Conservation (phyloP, 2,329 filamentous ascomycete genomes). For the Nigrograna mackinnonii region DNA sequence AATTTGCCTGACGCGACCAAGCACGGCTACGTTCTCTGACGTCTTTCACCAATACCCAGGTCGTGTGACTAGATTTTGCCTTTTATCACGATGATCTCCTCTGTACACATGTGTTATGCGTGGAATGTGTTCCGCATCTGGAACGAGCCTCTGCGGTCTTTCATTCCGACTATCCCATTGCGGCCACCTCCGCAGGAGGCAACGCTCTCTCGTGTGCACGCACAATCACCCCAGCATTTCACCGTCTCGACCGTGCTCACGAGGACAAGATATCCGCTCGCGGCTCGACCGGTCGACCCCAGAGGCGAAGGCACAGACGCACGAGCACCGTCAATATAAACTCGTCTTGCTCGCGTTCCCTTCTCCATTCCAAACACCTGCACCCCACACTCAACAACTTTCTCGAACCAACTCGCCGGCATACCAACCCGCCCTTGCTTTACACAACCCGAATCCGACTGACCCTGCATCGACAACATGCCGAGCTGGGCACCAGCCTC, state of each 20-base stretch:
- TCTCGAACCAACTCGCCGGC: background rate
- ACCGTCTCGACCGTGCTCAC: slow-evolving; percentile 1
- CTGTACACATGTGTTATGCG: too few relatives aligned
- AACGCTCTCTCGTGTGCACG: background rate
- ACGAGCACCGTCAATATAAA: background rate
- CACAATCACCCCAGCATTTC: background rate
- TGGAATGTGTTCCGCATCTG: background rate
- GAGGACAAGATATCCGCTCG: background rate
- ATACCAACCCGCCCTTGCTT: slow-evolving; percentile 4
- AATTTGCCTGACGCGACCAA: too few relatives aligned
- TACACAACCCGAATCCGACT: background rate
- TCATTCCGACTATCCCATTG: background rate
- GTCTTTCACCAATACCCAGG: too few relatives aligned
- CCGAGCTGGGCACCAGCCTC: slow-evolving; percentile 26
- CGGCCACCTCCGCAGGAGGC: background rate
- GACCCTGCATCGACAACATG: slow-evolving; percentile 16
- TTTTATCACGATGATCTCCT: too few relatives aligned
- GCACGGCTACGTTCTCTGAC: too few relatives aligned
- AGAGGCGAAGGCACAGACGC: background rate
- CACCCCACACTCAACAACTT: background rate
- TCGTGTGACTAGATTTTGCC: too few relatives aligned
- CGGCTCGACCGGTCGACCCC: background rate
- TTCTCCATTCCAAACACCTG: background rate
- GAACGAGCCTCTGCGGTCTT: background rate
- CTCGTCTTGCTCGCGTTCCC: background rate